Evolutionary conservation across 2,329 filamentous ascomycete species (phyloP).

Genomic region (Colletotrichum theobromicola): DNA sequence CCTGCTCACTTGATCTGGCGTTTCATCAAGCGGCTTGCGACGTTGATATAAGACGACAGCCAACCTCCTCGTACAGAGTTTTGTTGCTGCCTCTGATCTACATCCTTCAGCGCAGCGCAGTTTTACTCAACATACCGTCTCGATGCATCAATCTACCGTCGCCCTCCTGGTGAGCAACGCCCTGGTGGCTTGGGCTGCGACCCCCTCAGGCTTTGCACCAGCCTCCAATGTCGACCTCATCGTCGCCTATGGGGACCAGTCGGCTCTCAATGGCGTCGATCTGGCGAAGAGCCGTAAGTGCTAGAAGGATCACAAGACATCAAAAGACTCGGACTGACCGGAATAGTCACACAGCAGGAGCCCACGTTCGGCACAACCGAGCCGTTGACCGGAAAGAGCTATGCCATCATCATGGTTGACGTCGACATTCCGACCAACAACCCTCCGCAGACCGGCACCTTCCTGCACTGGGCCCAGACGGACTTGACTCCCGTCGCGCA

Average conservation of each 20-base stretch:
- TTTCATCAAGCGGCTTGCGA: not conserved
- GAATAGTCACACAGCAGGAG: not conserved
- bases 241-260: conserved; percentile 39
- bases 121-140: no score
- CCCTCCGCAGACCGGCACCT: conserved; percentile 41
- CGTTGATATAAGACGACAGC: not conserved
- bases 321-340: not conserved
- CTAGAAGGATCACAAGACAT: fast-evolving
- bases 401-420: conserved; percentile 47
- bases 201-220: conserved; percentile 46
- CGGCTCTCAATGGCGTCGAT: conserved; percentile 40
- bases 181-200: conserved; percentile 36
- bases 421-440: conserved; percentile 45
- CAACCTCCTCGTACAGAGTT: not conserved
- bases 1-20: not conserved
- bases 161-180: not conserved
- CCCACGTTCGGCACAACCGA: conserved; percentile 15
- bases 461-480: conserved; percentile 52
- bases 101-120: not conserved
- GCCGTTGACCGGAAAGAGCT: conserved; percentile 27
- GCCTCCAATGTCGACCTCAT: conserved; percentile 39
- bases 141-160: not conserved
- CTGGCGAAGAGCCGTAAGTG: conserved; percentile 40
- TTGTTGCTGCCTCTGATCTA: not conserved
- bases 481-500: conserved; percentile 28